phyloP scores from a whole-genome alignment of 108 stramenopile species.

The Epithemia pelagica region DNA sequence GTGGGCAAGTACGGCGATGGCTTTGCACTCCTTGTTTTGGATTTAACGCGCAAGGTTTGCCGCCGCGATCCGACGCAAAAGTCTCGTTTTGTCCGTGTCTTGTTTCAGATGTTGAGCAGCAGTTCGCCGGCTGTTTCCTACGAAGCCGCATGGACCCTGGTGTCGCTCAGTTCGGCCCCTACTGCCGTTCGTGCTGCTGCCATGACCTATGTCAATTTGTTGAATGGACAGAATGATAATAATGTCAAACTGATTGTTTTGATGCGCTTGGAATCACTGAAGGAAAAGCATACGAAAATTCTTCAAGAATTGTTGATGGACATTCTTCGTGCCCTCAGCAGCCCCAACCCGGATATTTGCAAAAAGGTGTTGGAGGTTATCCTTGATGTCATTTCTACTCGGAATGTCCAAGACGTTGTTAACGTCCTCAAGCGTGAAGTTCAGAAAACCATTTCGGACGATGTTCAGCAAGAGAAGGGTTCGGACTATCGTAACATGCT shows the following conservation, averaged over 20 bases:
- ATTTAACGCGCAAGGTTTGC: slow-evolving; percentile 93
- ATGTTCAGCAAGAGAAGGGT: slow-evolving; percentile 75
- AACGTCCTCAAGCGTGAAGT: slow-evolving; percentile 94
- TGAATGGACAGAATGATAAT: slow-evolving; percentile 96
- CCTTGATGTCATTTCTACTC: slow-evolving; percentile 88
- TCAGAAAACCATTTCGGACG: slow-evolving; percentile 78
- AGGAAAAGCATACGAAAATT: slow-evolving; percentile 91
- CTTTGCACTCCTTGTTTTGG: slow-evolving; percentile 93
- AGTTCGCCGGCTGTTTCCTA: slow-evolving; percentile 92
- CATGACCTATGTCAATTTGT: slow-evolving; percentile 92
- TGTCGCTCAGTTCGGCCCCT: slow-evolving; percentile 93
- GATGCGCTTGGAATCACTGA: slow-evolving; percentile 89
- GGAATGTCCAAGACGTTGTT: slow-evolving; percentile 96
- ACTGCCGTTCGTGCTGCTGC: slow-evolving; percentile 98
- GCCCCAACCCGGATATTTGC: slow-evolving; percentile 96
- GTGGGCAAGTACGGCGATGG: slow-evolving; percentile 90
- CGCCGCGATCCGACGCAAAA: slow-evolving; percentile 96
- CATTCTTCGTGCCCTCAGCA: slow-evolving; percentile 89
- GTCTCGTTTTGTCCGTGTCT: slow-evolving; percentile 92
- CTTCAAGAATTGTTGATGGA: slow-evolving; percentile 97
- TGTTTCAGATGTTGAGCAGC: slow-evolving; percentile 91
- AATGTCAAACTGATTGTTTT: slow-evolving; percentile 98
- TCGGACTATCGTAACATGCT: slow-evolving; percentile 88
- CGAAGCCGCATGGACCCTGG: slow-evolving; percentile 99
- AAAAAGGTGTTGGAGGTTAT: slow-evolving; percentile 92